Percentiles rank a stretch among this genome's conserved stretches.
phyloP scores from a whole-genome alignment of 352 stramenopile genomes.

The Globisporangium polare region DNA sequence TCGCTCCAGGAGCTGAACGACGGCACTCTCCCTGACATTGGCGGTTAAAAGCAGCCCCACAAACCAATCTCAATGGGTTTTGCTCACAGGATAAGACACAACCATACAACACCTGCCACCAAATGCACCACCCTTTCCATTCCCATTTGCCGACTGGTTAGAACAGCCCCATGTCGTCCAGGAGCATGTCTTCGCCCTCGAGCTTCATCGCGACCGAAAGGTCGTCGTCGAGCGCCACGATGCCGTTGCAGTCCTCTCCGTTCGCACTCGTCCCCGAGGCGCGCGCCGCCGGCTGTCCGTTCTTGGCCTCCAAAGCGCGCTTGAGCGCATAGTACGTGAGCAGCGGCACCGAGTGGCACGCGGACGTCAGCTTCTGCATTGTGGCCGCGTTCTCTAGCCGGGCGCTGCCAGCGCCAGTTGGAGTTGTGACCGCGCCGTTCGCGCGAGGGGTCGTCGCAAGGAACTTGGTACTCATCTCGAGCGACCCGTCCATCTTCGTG shows the following conservation, averaged over 20 bases:
- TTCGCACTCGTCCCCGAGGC: slow-evolving; percentile 16
- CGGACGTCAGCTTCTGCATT: slow-evolving; percentile 43
- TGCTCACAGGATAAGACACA: not conserved
- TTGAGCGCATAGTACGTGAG: slow-evolving; percentile 78
- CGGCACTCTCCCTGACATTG: slow-evolving; percentile 13
- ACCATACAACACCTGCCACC: not conserved
- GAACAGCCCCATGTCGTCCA: slow-evolving; percentile 87
- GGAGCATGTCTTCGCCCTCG: slow-evolving; percentile 76
- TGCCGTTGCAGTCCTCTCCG: slow-evolving; percentile 70
- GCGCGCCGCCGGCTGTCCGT: slow-evolving; percentile 21
- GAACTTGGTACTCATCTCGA: slow-evolving; percentile 65
- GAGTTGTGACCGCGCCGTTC: slow-evolving; percentile 15
- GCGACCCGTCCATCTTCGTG: slow-evolving; percentile 53
- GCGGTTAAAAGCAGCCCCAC: not conserved
- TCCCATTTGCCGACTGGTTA: slow-evolving; percentile 31
- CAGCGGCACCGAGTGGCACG: slow-evolving; percentile 75
- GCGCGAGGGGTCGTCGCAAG: slow-evolving; percentile 27
- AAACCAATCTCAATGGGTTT: not conserved
- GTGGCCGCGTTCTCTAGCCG: slow-evolving; percentile 35
- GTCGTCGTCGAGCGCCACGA: slow-evolving; percentile 69
- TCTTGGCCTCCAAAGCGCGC: slow-evolving; percentile 41
- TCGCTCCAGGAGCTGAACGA: slow-evolving; percentile 15
- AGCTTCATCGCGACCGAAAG: slow-evolving; percentile 78
- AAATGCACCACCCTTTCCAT: not conserved
- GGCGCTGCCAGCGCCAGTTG: slow-evolving; percentile 1